These are phyloP conservation scores for Nepenthes alata DNA, from an alignment of 179 eudicot species.

Conservation along the genomic window DNA sequence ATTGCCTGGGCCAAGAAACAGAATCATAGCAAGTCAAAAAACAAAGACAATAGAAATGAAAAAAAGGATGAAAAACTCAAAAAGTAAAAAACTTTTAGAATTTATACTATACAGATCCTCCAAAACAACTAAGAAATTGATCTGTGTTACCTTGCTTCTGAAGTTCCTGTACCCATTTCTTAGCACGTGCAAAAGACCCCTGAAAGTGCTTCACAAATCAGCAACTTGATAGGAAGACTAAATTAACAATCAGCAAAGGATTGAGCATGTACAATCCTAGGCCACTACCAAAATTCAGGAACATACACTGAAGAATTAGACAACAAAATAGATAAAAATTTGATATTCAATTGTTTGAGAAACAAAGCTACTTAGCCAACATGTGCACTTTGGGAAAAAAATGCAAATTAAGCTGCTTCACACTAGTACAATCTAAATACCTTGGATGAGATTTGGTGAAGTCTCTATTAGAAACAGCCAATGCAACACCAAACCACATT, in stretches of 20 bases:
- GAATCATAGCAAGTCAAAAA: not conserved
- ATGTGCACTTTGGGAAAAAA: no score
- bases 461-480: no score
- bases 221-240: slow-evolving; percentile 2
- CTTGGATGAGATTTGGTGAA: no score
- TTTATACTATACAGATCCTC: not conserved
- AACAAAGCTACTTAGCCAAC: no score
- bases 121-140: slow-evolving; percentile 2
- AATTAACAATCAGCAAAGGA: not conserved
- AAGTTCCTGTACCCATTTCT: slow-evolving; percentile 98
- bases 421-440: no score
- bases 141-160: slow-evolving; percentile 80
- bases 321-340: no score
- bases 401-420: no score
- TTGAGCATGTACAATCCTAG: not conserved
- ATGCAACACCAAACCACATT: no score
- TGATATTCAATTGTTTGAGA: no score
- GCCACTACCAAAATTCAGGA: not conserved
- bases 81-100: not conserved
- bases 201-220: slow-evolving; percentile 18
- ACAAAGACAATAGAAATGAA: not conserved
- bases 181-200: slow-evolving; percentile 88
- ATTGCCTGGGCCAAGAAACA: slow-evolving; percentile 39
- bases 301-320: no score
- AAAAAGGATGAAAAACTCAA: not conserved